Conservation (phyloP, 176 grass and related monocot species). For the Poa pratensis region DNA sequence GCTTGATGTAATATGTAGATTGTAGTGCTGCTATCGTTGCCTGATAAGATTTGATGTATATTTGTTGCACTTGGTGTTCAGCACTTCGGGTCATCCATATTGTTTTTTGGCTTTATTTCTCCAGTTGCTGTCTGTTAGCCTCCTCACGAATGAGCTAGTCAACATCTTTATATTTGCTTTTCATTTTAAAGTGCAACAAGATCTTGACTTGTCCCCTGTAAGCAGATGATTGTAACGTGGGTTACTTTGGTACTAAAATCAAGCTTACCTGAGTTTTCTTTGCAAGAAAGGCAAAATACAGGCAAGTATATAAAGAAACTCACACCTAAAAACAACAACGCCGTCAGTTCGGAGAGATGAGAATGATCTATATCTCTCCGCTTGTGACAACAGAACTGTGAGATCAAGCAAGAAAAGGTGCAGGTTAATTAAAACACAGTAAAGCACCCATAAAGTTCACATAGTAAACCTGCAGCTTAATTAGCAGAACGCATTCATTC, state of each 20-base stretch:
- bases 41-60: background rate
- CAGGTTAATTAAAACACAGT: background rate
- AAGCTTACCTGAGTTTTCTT: background rate
- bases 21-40: background rate
- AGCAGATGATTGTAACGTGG: background rate
- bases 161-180: background rate
- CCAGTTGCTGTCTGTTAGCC: too few species aligned
- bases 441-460: too few species aligned
- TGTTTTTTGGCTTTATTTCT: background rate
- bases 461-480: background rate
- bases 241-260: background rate
- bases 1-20: slow-evolving; percentile 22
- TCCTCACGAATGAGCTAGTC: too few species aligned
- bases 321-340: background rate
- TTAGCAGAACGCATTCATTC: background rate
- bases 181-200: background rate
- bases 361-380: background rate
- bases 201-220: background rate
- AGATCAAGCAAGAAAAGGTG: background rate
- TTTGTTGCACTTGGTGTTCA: background rate
- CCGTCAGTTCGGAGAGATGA: background rate
- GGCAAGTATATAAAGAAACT: background rate
- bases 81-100: background rate
- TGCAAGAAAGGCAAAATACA: background rate
- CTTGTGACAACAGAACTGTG: slow-evolving; percentile 15